Percentiles rank a stretch among this genome's conserved stretches.
Conservation (phyloP, 2,329 filamentous ascomycete species). For the Paraconiothyrium sp. region DNA sequence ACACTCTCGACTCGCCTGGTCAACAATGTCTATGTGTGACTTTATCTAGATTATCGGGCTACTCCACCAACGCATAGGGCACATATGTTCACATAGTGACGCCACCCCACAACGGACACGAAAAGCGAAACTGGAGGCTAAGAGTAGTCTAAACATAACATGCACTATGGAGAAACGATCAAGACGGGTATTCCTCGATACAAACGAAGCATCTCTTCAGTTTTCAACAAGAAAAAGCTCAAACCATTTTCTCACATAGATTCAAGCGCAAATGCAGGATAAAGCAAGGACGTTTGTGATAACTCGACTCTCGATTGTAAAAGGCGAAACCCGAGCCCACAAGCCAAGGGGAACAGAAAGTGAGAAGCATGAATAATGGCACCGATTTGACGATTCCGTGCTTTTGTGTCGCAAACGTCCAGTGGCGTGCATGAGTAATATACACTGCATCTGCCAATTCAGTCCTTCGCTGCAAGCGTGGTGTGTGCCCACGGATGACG, state of each 20-base stretch:
- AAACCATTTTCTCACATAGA: neutral
- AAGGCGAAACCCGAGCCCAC: neutral
- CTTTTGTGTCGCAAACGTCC: slow-evolving; percentile 10
- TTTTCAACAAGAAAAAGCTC: neutral
- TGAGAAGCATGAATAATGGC: slow-evolving; percentile 1
- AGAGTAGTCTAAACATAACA: slow-evolving; percentile 2
- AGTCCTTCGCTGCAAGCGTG: neutral
- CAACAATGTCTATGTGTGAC: no score
- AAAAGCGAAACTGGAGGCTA: neutral
- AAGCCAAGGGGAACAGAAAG: neutral
- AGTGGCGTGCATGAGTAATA: neutral
- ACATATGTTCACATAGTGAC: no score
- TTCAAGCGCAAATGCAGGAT: neutral
- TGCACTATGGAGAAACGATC: slow-evolving; percentile 9
- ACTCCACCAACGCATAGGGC: no score
- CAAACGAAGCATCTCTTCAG: neutral
- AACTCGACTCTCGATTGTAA: neutral
- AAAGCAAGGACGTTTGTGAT: neutral
- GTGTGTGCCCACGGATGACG: neutral
- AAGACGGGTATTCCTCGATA: slow-evolving; percentile 13
- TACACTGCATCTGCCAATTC: neutral
- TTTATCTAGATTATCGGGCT: no score
- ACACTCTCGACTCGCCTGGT: no score
- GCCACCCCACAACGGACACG: no score
- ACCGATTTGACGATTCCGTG: neutral